Conservation (phyloP, 2,329 filamentous ascomycete species). For the Myrmaecium sp. region DNA sequence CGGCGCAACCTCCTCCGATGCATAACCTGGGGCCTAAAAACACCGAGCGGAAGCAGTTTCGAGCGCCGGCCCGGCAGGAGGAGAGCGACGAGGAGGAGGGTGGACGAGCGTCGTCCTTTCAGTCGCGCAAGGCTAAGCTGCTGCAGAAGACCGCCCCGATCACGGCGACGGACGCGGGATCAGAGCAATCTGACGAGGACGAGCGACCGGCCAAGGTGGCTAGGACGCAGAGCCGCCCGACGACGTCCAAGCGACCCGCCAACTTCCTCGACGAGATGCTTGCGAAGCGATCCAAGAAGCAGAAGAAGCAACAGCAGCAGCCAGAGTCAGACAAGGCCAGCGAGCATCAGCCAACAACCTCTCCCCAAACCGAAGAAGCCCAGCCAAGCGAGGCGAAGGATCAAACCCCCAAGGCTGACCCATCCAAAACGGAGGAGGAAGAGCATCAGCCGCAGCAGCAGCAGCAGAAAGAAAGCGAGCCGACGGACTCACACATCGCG, state of each 20-base stretch:
- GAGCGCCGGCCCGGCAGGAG: slow-evolving; percentile 6
- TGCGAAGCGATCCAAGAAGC: slow-evolving; percentile 32
- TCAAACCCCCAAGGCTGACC: too few relatives aligned
- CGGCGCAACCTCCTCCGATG: slow-evolving; percentile 8
- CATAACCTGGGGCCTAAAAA: slow-evolving; percentile 8
- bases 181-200: slow-evolving; percentile 7
- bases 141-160: slow-evolving; percentile 7
- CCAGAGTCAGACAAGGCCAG: too few relatives aligned
- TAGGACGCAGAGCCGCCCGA: slow-evolving; percentile 4
- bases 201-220: slow-evolving; percentile 5
- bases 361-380: too few relatives aligned
- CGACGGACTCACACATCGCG: too few relatives aligned
- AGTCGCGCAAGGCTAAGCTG: slow-evolving; percentile 14
- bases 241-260: slow-evolving; percentile 20
- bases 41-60: too few relatives aligned
- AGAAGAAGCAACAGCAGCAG: slow-evolving; percentile 25
- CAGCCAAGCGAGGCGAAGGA: too few relatives aligned
- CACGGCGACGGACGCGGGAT: slow-evolving; percentile 7
- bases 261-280: slow-evolving; percentile 40
- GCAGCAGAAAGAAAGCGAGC: too few relatives aligned
- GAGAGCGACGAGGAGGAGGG: slow-evolving; percentile 24
- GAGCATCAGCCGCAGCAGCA: too few relatives aligned
- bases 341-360: too few relatives aligned
- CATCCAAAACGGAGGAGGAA: too few relatives aligned
- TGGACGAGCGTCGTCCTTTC: slow-evolving; percentile 17